Conservation (phyloP, 2,329 filamentous ascomycete genomes). For the Botrytis elliptica region DNA sequence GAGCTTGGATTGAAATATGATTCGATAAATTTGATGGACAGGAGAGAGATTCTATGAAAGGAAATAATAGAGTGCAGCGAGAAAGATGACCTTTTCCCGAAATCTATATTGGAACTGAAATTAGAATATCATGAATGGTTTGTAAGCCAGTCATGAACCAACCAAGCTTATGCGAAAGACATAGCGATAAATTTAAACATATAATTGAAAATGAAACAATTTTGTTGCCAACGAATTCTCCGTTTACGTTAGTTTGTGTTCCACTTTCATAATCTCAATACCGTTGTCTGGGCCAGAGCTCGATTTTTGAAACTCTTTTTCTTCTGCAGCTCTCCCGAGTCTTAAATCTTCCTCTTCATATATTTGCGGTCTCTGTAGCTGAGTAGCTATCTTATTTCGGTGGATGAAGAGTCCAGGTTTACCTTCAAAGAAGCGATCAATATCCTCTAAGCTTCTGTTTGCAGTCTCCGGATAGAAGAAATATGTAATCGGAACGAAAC, state of each 20-base stretch:
- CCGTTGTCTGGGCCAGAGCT: not conserved
- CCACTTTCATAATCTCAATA: not conserved
- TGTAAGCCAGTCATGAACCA: not conserved
- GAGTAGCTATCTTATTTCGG: slow-evolving; percentile 28
- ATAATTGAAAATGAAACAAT: not conserved
- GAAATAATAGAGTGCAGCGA: not conserved
- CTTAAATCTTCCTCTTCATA: slow-evolving; percentile 30
- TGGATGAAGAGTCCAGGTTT: slow-evolving; percentile 29
- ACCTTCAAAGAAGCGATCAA: slow-evolving; percentile 47
- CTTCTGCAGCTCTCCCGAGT: slow-evolving; percentile 22
- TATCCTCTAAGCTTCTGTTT: slow-evolving; percentile 50
- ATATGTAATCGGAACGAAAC: slow-evolving; percentile 44
- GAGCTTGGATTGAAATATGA: not conserved
- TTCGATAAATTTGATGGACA: not conserved
- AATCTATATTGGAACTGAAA: not conserved
- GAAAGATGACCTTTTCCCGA: not conserved
- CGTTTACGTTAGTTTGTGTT: not conserved
- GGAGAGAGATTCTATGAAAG: not conserved
- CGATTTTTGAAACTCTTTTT: slow-evolving; percentile 1
- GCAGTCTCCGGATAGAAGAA: slow-evolving; percentile 54
- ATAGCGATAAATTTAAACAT: not conserved
- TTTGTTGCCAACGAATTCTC: not conserved
- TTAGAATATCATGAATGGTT: too few relatives aligned
- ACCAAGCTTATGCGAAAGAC: too few relatives aligned
- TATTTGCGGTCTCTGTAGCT: slow-evolving; percentile 25